Conservation (phyloP, 2,329 filamentous ascomycete species). For the Botrytis paeoniae region DNA sequence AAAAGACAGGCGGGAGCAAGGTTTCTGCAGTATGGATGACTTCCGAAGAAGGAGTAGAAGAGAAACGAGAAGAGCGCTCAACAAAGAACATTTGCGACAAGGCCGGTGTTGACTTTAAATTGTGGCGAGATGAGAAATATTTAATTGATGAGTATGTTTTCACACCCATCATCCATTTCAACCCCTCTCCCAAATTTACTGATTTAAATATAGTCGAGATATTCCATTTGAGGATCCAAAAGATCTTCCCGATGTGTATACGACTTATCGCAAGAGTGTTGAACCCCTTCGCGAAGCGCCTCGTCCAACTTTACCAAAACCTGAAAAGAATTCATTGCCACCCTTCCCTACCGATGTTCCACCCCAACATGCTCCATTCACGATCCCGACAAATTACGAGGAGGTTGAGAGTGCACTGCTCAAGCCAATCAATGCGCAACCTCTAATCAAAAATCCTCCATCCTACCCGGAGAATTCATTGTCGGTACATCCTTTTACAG, state of each 20-base stretch:
- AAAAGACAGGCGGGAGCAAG: constrained; percentile 38
- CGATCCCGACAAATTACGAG: constrained; percentile 55
- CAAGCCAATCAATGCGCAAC: constrained; percentile 52
- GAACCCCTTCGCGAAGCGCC: constrained; percentile 68
- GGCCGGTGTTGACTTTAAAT: constrained; percentile 56
- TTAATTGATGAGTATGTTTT: constrained; percentile 70
- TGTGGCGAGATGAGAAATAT: constrained; percentile 75
- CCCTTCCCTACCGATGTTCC: constrained; percentile 55
- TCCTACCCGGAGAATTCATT: constrained; percentile 49
- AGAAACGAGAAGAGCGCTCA: constrained; percentile 59
- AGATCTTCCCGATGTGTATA: constrained; percentile 72
- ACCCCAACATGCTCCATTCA: constrained; percentile 59
- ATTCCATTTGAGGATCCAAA: constrained; percentile 54
- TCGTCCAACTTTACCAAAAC: constrained; percentile 53
- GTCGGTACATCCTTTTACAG: constrained; percentile 64
- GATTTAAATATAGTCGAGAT: constrained; percentile 54
- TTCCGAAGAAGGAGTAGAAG: constrained; percentile 65
- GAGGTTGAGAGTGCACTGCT: constrained; percentile 53
- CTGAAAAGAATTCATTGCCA: constrained; percentile 52
- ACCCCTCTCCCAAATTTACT: neutral
- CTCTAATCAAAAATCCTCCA: constrained; percentile 51
- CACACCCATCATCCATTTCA: neutral
- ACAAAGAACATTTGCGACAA: constrained; percentile 53
- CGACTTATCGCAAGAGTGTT: constrained; percentile 68
- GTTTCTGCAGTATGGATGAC: constrained; percentile 73